Base-by-base conservation (phyloP, 164 flowering plant genomes). In the Stephania yunnanensis region DNA sequence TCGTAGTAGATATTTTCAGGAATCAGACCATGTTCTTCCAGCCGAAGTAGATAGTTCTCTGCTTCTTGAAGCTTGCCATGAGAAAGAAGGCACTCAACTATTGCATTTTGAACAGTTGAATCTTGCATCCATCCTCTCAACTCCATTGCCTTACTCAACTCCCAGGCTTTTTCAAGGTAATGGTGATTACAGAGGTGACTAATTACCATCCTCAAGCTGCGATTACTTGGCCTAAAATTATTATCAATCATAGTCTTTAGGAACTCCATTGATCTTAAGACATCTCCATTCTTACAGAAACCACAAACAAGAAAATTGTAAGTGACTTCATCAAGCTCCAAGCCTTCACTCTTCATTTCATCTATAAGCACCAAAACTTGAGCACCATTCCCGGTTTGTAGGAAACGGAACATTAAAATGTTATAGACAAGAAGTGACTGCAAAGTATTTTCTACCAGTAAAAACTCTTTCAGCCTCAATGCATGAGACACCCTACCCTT, bases 271-370 rank as follows among this genome's bases (percentile, higher is more conserved):
- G 95, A 79, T 64, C 80, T 85, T 48, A 89, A 75, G 20, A 78
- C 25, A 74, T 88, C 86, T 61, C 85, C 74, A 80, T 84, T 76
- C 46, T 70, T 66, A 50, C 66, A 83, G 76, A 82, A 87, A 42
- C 98, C 97, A 69, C 75, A 79, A 19, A 92, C 80, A 46, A 95
- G 85, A 84, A 87, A 89, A 78, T 95, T 86, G 76, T 88, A 91
- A 15, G 94, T 86, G 22, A 83, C 83, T 72, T 85, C 86, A 82
- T 92, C 87, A 31, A 77, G 81, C 50, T 72, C 66, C 71, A 90
- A 68, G 66, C 84, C 83, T 72, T 80, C 82, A 68, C 77, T 75
- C 19, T 75, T 80, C 81, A 93, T 70, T 71, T 89, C 90, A 71
- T 75, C 76, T 44, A 95, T 61, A 69, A 89, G 65, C 68, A 44